Evolutionary conservation across 306 rosid species (phyloP).

Genomic region (Malus domestica): DNA sequence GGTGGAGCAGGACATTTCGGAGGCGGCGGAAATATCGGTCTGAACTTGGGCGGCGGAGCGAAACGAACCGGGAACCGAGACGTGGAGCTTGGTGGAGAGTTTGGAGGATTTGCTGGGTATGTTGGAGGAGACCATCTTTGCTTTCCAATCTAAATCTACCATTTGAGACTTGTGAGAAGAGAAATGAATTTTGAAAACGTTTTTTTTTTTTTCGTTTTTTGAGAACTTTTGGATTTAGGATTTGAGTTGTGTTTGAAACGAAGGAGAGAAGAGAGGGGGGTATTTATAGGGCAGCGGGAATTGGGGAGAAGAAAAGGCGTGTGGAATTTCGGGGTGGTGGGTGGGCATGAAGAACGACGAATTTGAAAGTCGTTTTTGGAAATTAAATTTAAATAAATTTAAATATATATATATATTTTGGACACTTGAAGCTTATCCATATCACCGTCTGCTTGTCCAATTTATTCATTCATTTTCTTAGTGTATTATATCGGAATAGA

Average conservation of each 20-base stretch:
- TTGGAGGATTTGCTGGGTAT: conserved; percentile 50
- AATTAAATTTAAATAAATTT: neutral
- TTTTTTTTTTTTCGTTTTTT: neutral
- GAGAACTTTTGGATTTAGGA: neutral
- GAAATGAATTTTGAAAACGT: neutral
- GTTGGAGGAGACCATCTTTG: conserved; percentile 53
- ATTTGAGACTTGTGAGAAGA: conserved; percentile 14
- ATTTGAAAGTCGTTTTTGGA: conserved; percentile 25
- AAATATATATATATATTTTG: neutral
- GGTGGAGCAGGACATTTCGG: conserved; percentile 41
- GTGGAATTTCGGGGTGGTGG: conserved; percentile 32
- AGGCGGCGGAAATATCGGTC: conserved; percentile 48
- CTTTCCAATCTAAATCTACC: conserved; percentile 71
- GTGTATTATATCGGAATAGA: too few relatives aligned
- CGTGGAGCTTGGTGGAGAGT: conserved; percentile 35
- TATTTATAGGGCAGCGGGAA: conserved; percentile 37
- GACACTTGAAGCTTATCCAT: conserved; percentile 48
- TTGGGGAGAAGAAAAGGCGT: conserved; percentile 38
- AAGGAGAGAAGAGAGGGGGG: neutral
- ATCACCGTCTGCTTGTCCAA: neutral
- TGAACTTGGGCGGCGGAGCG: conserved; percentile 17
- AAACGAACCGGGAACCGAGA: conserved; percentile 30
- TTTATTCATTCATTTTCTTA: too few relatives aligned
- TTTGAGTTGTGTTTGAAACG: conserved; percentile 1
- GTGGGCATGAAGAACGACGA: conserved; percentile 16